Base-by-base conservation (phyloP, 2,329 filamentous ascomycete genomes). In the Fonsecaea monophora region DNA sequence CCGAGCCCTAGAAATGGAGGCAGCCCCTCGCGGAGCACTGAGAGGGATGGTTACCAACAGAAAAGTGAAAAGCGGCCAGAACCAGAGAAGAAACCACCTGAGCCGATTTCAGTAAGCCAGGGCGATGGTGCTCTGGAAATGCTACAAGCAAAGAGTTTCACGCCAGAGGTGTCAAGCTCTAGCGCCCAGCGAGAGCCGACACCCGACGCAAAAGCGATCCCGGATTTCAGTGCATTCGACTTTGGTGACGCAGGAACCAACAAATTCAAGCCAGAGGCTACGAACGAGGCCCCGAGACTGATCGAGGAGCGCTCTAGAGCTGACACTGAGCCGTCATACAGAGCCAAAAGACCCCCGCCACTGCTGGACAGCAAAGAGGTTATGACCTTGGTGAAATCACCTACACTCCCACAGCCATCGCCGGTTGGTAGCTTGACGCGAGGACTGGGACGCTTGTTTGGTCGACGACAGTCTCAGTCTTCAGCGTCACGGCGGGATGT, bases 261-360 rank as follows among this genome's bases (percentile, higher is more conserved):
- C 37, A 58, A 45, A 53, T 42, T 34, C 37, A 34, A 48, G 30
- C 37, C 56, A 9, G 21, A 35, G 10, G 13, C 45, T 32, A n/a
- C 37, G 42, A 18, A 40, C 4, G 18, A 60, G 13, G 48, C 55
- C 10, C 57, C 48, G 42, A 50, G 54, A 25, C 59, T 30, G 12
- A 56, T 58, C n/a, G 64, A 37, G n/a, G 58, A 61, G n/a, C 64
- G 56, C 34, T 30, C 53, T 35, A 65, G 63, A 53, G 56, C 48
- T 18, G 66, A 59, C 10, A 64, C 63, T 30, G 68, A 69, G 53
- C 70, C 71, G 40, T 63, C 67, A 3, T 73, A 73, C 53, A 72
- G 63, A 57, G 60, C 68, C 8, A 73, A 69, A 53, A 60, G 68
- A 40, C 71, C 71, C 18, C 68, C 71, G 54, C 70, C 71, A 25